phyloP scores from a whole-genome alignment of 1,284 basidiomycete species.

The Mycena citricolor region DNA sequence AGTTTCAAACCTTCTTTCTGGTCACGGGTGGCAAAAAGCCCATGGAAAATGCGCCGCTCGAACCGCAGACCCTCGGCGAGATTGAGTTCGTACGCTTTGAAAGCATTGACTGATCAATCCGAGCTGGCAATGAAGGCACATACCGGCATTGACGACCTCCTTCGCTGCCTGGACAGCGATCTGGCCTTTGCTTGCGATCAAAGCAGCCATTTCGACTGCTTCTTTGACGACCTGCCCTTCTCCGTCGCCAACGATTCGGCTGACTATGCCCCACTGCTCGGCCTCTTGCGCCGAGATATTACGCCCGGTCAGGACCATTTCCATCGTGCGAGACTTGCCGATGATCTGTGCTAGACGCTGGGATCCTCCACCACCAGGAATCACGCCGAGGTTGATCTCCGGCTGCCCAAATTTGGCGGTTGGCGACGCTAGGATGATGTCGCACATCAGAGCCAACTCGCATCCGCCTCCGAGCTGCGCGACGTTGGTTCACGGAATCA shows the following conservation, averaged over 20 bases:
- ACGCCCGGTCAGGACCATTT: slow-evolving; percentile 88
- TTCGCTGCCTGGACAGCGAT: slow-evolving; percentile 91
- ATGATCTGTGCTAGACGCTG: slow-evolving; percentile 85
- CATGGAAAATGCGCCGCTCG: slow-evolving; percentile 91
- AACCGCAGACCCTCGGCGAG: slow-evolving; percentile 84
- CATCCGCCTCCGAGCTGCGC: slow-evolving; percentile 90
- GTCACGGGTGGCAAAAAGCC: slow-evolving; percentile 91
- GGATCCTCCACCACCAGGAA: slow-evolving; percentile 87
- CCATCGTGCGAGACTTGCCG: slow-evolving; percentile 96
- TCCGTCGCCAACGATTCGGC: slow-evolving; percentile 76
- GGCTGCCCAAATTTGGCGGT: slow-evolving; percentile 95
- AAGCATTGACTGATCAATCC: not conserved
- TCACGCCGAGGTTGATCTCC: slow-evolving; percentile 96
- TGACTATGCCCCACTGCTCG: slow-evolving; percentile 82
- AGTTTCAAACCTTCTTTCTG: slow-evolving; percentile 98
- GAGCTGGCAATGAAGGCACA: slow-evolving; percentile 28
- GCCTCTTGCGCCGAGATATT: slow-evolving; percentile 83
- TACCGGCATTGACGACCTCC: slow-evolving; percentile 92
- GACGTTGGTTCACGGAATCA: slow-evolving; percentile 5
- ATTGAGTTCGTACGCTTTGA: slow-evolving; percentile 76
- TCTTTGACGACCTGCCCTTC: slow-evolving; percentile 84
- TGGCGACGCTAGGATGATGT: slow-evolving; percentile 94
- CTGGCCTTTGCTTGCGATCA: slow-evolving; percentile 83
- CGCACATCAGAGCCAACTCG: slow-evolving; percentile 95
- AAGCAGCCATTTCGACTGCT: slow-evolving; percentile 80